Conservation (phyloP, 345 rosid species). For the Eucalyptus tenuipes region DNA sequence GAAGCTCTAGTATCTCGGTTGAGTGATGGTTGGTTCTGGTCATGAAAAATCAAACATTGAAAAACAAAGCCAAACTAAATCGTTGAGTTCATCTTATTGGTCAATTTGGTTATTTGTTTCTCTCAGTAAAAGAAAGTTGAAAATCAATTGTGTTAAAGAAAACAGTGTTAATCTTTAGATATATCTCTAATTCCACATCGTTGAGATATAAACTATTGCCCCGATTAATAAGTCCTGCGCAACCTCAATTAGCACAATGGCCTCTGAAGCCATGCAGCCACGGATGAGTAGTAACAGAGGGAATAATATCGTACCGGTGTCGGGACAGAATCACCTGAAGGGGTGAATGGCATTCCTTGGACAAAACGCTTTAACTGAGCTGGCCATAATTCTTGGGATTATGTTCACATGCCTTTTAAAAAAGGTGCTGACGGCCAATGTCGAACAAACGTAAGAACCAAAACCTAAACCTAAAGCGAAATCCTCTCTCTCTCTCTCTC, state of each 20-base stretch:
- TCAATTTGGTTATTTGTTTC: not conserved
- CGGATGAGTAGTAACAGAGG: not conserved
- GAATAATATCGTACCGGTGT: not conserved
- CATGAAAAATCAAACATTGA: not conserved
- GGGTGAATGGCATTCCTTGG: not conserved
- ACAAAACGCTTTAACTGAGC: not conserved
- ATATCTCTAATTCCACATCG: not conserved
- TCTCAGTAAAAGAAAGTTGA: not conserved
- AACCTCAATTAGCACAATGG: not conserved
- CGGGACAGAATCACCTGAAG: accelerated
- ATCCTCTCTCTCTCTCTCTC: not conserved
- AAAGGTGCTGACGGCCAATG: not conserved
- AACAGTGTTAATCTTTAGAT: not conserved
- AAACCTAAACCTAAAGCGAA: not conserved
- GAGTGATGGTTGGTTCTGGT: not conserved
- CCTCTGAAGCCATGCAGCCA: not conserved
- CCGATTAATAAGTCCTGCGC: not conserved
- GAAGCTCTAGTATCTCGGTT: not conserved
- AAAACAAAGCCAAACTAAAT: not conserved
- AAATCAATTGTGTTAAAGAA: not conserved
- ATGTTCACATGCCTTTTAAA: not conserved
- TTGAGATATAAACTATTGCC: not conserved
- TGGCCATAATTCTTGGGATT: not conserved
- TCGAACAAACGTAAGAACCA: not conserved
- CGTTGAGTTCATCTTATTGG: not conserved